Conservation (phyloP, 345 rosid species). For the Rhizophora apiculata region DNA sequence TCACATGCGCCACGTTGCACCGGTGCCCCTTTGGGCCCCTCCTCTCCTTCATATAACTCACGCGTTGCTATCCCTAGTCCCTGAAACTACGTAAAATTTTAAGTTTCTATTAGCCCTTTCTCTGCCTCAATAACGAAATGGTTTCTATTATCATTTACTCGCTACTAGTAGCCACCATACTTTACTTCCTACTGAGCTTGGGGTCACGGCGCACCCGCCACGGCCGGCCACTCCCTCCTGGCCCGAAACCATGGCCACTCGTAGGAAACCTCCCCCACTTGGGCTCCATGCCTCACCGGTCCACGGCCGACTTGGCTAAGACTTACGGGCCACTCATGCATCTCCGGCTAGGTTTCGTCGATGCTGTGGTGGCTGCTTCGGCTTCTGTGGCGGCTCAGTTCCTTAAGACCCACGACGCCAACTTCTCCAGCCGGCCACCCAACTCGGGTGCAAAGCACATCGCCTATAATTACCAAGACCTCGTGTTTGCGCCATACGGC, state of each 20-base stretch:
- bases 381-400: constrained; percentile 82
- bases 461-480: constrained; percentile 87
- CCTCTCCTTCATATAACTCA: no score
- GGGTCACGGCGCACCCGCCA: constrained; percentile 23
- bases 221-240: constrained; percentile 62
- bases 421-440: constrained; percentile 91
- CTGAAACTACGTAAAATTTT: background rate
- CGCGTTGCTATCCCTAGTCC: no score
- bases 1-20: no score
- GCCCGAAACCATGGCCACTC: constrained; percentile 86
- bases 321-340: constrained; percentile 75
- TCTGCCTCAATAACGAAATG: background rate
- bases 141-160: constrained; percentile 7
- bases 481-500: constrained; percentile 92
- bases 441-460: constrained; percentile 84
- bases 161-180: constrained; percentile 10
- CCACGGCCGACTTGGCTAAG: constrained; percentile 50
- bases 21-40: no score
- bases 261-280: constrained; percentile 87
- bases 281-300: constrained; percentile 72
- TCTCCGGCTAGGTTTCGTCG: constrained; percentile 69
- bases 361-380: constrained; percentile 80
- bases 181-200: constrained; percentile 30
- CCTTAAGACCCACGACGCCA: constrained; percentile 67
- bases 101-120: no score